Percentiles rank a stretch among this genome's conserved stretches.
phyloP scores from a whole-genome alignment of 129 eudicot genomes.

The Solidago caesia region DNA sequence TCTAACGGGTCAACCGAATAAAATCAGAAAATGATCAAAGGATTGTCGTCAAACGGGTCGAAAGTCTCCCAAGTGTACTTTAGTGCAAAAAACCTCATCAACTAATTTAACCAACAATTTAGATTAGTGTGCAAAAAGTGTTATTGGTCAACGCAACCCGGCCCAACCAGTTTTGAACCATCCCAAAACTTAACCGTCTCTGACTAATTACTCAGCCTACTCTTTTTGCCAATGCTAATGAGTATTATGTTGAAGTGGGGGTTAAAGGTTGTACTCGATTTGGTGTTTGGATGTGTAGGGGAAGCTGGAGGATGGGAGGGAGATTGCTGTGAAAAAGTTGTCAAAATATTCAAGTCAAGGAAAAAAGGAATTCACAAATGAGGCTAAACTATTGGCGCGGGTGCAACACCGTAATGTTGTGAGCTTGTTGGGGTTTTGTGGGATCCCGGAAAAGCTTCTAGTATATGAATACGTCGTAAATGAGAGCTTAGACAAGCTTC shows the following conservation, averaged over 20 bases:
- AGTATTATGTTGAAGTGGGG: background rate
- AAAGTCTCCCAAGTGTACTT: no score
- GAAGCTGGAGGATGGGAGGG: slow-evolving; percentile 67
- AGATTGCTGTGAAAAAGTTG: slow-evolving; percentile 67
- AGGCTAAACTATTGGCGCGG: slow-evolving; percentile 65
- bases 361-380: slow-evolving; percentile 59
- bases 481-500: slow-evolving; percentile 78
- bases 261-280: background rate
- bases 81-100: no score
- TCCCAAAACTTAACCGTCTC: no score
- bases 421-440: slow-evolving; percentile 65
- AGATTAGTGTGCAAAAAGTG: no score
- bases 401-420: slow-evolving; percentile 82
- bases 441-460: slow-evolving; percentile 57
- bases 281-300: slow-evolving; percentile 47
- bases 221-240: background rate
- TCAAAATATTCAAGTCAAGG: slow-evolving; percentile 68
- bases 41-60: no score
- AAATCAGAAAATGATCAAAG: no score
- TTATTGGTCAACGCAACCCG: no score
- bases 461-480: slow-evolving; percentile 70
- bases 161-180: no score
- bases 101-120: no score
- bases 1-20: no score
- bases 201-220: no score